Evolutionary conservation across 768 basidiomycete genomes (phyloP).

Genomic region (Macrocybe gigantea): DNA sequence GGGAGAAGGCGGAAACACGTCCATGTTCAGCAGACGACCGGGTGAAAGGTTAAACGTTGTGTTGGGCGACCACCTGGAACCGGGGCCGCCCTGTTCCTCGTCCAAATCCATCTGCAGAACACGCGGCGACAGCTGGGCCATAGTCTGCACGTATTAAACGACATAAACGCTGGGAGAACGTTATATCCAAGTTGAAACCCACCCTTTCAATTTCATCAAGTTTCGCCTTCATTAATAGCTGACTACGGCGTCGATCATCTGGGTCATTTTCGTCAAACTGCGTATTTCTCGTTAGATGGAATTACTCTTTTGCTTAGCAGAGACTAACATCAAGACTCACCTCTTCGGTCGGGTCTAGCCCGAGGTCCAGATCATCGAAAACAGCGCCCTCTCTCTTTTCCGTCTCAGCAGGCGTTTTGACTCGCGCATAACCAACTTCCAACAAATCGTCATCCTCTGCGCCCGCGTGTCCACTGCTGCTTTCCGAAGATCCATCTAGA

Average conservation of each 20-base stretch:
- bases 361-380: constrained; percentile 47
- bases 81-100: constrained; percentile 13
- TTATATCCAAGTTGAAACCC: constrained; percentile 1
- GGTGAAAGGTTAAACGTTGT: constrained; percentile 23
- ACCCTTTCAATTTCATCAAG: constrained; percentile 78
- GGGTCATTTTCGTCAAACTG: constrained; percentile 70
- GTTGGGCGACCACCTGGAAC: constrained; percentile 25
- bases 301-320: not conserved
- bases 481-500: constrained; percentile 24
- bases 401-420: constrained; percentile 30
- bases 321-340: constrained; percentile 21
- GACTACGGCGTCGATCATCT: constrained; percentile 69
- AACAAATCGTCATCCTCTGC: constrained; percentile 34
- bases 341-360: constrained; percentile 39
- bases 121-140: constrained; percentile 65
- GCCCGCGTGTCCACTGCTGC: constrained; percentile 8
- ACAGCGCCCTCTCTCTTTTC: constrained; percentile 44
- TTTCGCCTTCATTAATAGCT: constrained; percentile 66
- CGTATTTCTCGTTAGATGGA: not conserved
- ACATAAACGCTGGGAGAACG: not conserved
- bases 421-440: constrained; percentile 26
- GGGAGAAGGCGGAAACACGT: constrained; percentile 30
- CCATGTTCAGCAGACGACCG: constrained; percentile 12
- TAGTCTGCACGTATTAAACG: constrained; percentile 32
- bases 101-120: constrained; percentile 34